Base-by-base conservation (phyloP, 495 filamentous ascomycete genomes). In the Coniosporium apollinis region DNA sequence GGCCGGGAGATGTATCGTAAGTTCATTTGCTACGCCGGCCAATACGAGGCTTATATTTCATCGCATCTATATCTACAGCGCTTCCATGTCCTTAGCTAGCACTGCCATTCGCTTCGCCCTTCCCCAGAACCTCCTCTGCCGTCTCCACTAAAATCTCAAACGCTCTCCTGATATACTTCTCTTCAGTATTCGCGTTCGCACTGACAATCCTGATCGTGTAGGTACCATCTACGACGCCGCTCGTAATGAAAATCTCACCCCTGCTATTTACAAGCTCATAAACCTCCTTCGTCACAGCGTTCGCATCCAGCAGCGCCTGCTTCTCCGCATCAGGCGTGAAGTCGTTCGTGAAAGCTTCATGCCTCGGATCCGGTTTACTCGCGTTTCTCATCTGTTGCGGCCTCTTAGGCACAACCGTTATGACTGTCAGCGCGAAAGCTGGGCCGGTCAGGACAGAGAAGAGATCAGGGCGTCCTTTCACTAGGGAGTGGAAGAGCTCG, bases 181-280 rank as follows among this genome's bases (percentile, higher is more conserved):
- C 76, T 57, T 85, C 70, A 0, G 79, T 70, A 13, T 64, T 61
- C 28, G 64, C 62, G 34, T 76, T 82, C 14, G 72, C 73, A 36
- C 76, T 79, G 7, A 92, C 73, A 18, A 96, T 70, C 0, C 89
- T 66, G 38, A 97, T 92, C 2, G 74, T 72, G 59, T 84, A 84
- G 2, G 74, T 55, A 3, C 76, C 82, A n/a, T 70, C 72, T 17
- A 92, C 62, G 11, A 83, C 66, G 1, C 71, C 79, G 38, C 76
- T 76, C 1, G 89, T 93, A 15, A 94, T 61, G 57, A 82, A 94
- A 28, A 94, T 76, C 57, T 83, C 71, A 0, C 82, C 81, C 1
- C 72, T 57, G 4, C 64, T 61, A 51, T 93, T 86, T 19, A 93
- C 68, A 16, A 59, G 48, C 52, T 92, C 82, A 46, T 80, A 87